Conservation (phyloP, 2,329 filamentous ascomycete species). For the Verticillium nonalfalfae region DNA sequence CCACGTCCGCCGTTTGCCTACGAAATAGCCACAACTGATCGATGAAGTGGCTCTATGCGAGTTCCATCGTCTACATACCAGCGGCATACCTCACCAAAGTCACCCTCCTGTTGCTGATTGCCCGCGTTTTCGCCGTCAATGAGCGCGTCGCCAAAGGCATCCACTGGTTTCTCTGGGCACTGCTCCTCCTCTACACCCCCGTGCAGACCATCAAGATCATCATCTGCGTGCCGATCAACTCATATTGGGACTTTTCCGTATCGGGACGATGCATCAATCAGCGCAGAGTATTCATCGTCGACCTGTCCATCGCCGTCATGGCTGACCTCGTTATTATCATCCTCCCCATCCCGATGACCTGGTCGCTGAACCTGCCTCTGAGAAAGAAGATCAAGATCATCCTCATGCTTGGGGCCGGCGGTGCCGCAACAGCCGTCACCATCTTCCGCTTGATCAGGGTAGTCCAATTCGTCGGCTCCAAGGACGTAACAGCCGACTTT, state of each 20-base stretch:
- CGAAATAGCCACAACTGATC: background rate
- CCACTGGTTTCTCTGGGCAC: constrained; percentile 18
- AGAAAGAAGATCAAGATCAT: constrained; percentile 25
- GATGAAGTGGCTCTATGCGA: constrained; percentile 19
- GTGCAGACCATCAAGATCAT: constrained; percentile 18
- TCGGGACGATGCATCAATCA: constrained; percentile 21
- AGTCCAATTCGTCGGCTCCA: constrained; percentile 14
- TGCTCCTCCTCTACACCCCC: constrained; percentile 19
- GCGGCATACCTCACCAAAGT: constrained; percentile 22
- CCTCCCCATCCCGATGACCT: constrained; percentile 23
- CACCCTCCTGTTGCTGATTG: constrained; percentile 24
- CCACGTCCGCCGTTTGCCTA: too few species aligned
- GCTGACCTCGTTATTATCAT: constrained; percentile 25
- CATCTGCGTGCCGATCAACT: constrained; percentile 16
- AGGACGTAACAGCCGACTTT: constrained; percentile 18
- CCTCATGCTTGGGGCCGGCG: constrained; percentile 21
- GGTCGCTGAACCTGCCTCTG: constrained; percentile 18
- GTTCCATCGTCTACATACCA: constrained; percentile 20
- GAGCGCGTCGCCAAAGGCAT: constrained; percentile 17
- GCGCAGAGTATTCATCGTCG: constrained; percentile 22
- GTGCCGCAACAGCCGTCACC: constrained; percentile 20
- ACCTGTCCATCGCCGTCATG: constrained; percentile 21
- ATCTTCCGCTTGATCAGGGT: constrained; percentile 17
- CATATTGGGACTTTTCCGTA: constrained; percentile 16
- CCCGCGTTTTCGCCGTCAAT: constrained; percentile 20